Percentiles rank a stretch among this genome's conserved stretches.
Evolutionary conservation across 495 filamentous ascomycete species (phyloP).

Genomic region (Clavariopsis aquatica): DNA sequence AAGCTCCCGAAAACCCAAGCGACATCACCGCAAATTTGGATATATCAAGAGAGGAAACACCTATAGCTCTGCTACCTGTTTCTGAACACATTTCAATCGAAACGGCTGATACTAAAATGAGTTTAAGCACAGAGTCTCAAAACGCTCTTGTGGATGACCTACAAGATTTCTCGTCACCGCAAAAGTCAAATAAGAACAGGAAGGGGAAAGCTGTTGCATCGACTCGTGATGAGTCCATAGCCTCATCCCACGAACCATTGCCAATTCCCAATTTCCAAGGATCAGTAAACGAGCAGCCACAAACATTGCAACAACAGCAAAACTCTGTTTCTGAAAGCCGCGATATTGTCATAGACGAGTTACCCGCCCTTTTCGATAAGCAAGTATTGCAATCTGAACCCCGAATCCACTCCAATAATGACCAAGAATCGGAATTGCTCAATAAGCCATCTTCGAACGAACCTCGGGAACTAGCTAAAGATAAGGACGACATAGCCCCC

Average conservation of each 20-base stretch:
- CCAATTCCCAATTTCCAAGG: not conserved
- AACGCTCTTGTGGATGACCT: not conserved
- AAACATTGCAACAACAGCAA: not conserved
- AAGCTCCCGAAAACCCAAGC: not conserved
- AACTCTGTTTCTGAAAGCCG: not conserved
- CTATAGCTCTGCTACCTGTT: not conserved
- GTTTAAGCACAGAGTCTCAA: not conserved
- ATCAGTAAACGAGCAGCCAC: not conserved
- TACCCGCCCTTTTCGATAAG: not conserved
- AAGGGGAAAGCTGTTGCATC: slow-evolving; percentile 11
- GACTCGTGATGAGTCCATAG: not conserved
- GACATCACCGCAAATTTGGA: not conserved
- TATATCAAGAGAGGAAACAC: not conserved
- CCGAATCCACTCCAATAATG: not conserved
- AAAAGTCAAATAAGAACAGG: slow-evolving; percentile 14
- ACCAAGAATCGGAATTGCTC: not conserved
- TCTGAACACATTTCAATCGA: not conserved
- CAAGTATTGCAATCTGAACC: not conserved
- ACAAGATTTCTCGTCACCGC: not conserved
- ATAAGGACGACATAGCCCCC: not conserved
- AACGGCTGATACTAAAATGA: not conserved
- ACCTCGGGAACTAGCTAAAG: not conserved
- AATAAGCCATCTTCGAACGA: not conserved
- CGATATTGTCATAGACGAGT: not conserved
- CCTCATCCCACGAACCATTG: not conserved